Evolutionary conservation across 805 yeast species (phyloP), one percentile per base, ranked within the genome.

Genomic region (Kluyveromyces lactis): DNA sequence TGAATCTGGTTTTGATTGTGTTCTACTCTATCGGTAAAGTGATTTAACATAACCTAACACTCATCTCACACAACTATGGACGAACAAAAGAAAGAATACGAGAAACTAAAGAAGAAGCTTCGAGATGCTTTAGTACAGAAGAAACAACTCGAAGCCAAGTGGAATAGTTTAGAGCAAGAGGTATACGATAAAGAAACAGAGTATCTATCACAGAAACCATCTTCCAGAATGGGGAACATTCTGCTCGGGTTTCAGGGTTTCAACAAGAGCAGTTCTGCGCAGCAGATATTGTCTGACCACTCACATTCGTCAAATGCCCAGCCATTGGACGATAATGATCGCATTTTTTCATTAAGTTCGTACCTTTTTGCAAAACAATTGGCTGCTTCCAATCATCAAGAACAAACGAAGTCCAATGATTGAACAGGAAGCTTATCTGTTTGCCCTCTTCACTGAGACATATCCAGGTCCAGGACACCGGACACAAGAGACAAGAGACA

Each of bases 241-340:
- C 82, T 86, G n/a, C 81, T 82, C 46, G 97, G 97, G 1, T 89
- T 87, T 52, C 96, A 89, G 36, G 81, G 77, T 50, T 82, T 84
- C 53, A 69, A 80, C 36, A 83, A 81, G 48, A 60, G 65, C 18
- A 52, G 63, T 3, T 31, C 38, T 26, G 33, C 52, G 0, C 47
- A 41, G 39, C 56, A 61, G 30, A 10, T 34, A 46, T 53, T 39
- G 50, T 55, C 60, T 69, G 72, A 53, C 68, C 76, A 61, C 64
- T 73, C 43, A 56, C 50, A 47, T 18, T 26, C 47, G 11, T 40
- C 43, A 11, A 41, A 43, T 21, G 41, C 69, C 38, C 18, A 16
- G 6, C 26, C 26, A 3, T 72, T 73, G 63, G 67, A 78, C 0
- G 90, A 84, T 45, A 83, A 81, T 26, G 96, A 86, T 52, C 75